phyloP scores from a whole-genome alignment of 2,329 filamentous ascomycete genomes.

The Zymoseptoria brevis region DNA sequence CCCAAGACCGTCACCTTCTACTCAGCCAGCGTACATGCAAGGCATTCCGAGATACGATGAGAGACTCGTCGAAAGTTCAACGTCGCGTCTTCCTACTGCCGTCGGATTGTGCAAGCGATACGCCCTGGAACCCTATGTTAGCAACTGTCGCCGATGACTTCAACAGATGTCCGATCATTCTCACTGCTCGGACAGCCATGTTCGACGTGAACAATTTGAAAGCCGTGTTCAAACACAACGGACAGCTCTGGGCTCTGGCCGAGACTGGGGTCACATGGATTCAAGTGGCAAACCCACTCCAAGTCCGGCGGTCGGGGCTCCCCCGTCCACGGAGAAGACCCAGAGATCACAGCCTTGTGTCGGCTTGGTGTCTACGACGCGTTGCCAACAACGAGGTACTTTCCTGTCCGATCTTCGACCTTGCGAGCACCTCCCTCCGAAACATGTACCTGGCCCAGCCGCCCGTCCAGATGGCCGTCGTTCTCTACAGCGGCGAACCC shows the following conservation, averaged over 20 bases:
- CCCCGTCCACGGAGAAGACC: no score
- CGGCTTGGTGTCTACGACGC: not conserved
- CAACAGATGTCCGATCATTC: not conserved
- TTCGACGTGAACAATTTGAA: not conserved
- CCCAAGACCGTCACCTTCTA: conserved; percentile 11
- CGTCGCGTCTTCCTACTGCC: conserved; percentile 19
- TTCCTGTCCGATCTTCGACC: not conserved
- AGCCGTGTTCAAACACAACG: not conserved
- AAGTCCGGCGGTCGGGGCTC: no score
- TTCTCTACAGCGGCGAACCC: not conserved
- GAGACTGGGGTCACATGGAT: not conserved
- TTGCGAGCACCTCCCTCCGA: not conserved
- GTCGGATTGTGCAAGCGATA: not conserved
- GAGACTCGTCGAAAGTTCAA: conserved; percentile 17
- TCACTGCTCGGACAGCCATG: not conserved
- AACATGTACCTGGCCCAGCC: not conserved
- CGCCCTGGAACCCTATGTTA: not conserved
- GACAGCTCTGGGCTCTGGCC: not conserved
- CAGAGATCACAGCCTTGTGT: not conserved
- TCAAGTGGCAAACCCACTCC: no score
- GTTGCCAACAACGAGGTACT: not conserved
- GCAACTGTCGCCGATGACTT: not conserved
- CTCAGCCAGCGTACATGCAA: conserved; percentile 19
- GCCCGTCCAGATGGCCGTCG: not conserved
- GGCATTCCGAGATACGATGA: conserved; percentile 18